Percentiles rank a stretch among this genome's conserved stretches.
Conservation (phyloP, 306 rosid species). For the Vigna nakashimae region DNA sequence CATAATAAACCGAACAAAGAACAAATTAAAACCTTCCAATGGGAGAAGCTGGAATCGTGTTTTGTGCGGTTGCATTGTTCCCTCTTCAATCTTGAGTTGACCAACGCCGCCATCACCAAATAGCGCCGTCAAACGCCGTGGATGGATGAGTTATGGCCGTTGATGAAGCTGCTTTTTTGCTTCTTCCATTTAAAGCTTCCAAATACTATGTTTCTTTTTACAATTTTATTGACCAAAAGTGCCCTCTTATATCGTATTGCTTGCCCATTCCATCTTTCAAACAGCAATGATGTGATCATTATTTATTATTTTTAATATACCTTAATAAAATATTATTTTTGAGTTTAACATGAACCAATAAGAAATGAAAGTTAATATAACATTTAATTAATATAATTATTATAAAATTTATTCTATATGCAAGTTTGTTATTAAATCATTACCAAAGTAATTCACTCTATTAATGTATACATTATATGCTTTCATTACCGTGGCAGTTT, state of each 20-base stretch:
- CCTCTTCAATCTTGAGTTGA: conserved; percentile 57
- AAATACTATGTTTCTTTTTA: neutral
- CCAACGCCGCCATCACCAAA: conserved; percentile 25
- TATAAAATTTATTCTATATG: too few relatives aligned
- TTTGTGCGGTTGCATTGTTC: conserved; percentile 72
- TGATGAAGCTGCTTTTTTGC: neutral
- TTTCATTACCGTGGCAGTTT: neutral
- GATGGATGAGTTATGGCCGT: conserved; percentile 25
- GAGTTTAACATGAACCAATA: too few relatives aligned
- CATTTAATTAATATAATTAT: too few relatives aligned
- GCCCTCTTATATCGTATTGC: neutral
- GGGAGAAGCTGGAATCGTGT: conserved; percentile 68
- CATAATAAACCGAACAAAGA: neutral
- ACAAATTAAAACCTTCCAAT: conserved; percentile 67
- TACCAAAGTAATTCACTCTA: too few relatives aligned
- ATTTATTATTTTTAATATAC: too few relatives aligned
- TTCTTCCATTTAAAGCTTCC: neutral
- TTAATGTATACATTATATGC: neutral
- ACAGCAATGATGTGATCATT: too few relatives aligned
- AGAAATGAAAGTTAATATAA: too few relatives aligned
- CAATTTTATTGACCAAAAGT: neutral
- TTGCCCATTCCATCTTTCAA: neutral
- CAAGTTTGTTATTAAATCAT: too few relatives aligned
- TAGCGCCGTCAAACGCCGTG: neutral
- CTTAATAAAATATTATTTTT: too few relatives aligned